Base-by-base conservation (phyloP, 139 green algal species). In the Chlamydomonas sp. region DNA sequence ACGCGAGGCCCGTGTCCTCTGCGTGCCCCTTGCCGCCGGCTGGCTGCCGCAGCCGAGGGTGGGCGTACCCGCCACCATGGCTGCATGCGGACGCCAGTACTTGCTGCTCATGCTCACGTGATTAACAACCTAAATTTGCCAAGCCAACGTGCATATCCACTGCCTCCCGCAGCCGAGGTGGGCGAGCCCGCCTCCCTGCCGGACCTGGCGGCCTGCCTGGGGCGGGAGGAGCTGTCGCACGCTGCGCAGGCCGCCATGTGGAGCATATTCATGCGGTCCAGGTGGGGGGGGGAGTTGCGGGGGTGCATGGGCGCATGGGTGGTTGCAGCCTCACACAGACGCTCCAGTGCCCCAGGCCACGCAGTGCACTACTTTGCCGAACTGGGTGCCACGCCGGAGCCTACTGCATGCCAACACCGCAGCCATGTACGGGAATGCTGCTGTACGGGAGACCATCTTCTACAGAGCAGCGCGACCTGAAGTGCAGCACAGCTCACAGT, bases 221-320 rank as follows among this genome's bases (percentile, higher is more conserved):
- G 73, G 12, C 83, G 92, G 4, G 58, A 31, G 9, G 84, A 76
- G n/a, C 59, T 95, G 59, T 59, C 80, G 49, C 89, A 91, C 2
- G 87, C 82, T 1, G 91, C 90, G 7, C 77, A 93, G 58, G 76
- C 84, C 17, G 91, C 93, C 10, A 90, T 96, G 83, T 96, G 93
- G 94, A 69, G 72, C 7, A 83, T 94, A 15, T 94, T 92, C 81
- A 94, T 95, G 92, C 68, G 61, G 78, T 9, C 18, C n/a, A 83
- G 57, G 84, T 79, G 16, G 17, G 72, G 67, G n/a, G 17, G 2
- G 20, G 0, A 57, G 14, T 69, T 1, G 73, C 63, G 62, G 17
- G 64, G 6, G 63, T 57, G 20, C 6, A n/a, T 49, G 16, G 78
- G 16, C 6, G 57, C 7, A 60, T 62, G 61, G 6, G 16, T n/a